Conservation (phyloP, 2,329 filamentous ascomycete species). For the Shiraia bambusicola region DNA sequence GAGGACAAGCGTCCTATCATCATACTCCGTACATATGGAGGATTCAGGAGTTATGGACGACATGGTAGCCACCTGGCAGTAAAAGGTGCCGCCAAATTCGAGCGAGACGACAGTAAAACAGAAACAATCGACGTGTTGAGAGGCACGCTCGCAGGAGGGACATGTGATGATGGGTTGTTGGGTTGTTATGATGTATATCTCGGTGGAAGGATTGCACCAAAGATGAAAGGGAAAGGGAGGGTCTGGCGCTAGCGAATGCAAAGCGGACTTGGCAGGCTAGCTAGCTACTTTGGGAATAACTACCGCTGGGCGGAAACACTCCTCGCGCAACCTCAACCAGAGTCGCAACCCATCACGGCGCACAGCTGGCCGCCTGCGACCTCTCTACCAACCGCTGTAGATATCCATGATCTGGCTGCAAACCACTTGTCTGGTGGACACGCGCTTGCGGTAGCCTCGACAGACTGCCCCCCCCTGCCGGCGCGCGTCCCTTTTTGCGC, state of each 20-base stretch:
- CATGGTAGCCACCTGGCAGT: too few species aligned
- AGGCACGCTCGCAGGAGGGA: too few species aligned
- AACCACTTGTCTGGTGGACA: slow-evolving; percentile 24
- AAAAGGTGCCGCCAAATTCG: too few species aligned
- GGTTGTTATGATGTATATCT: too few species aligned
- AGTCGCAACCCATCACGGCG: slow-evolving; percentile 18
- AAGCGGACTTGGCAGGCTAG: slow-evolving; percentile 13
- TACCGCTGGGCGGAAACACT: not conserved
- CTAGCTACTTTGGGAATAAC: slow-evolving; percentile 9
- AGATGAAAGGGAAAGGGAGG: slow-evolving; percentile 2
- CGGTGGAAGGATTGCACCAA: too few species aligned
- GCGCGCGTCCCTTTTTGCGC: slow-evolving; percentile 34
- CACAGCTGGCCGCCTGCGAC: slow-evolving; percentile 21
- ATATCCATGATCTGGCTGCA: slow-evolving; percentile 27
- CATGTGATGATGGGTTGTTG: too few species aligned
- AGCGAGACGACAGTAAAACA: too few species aligned
- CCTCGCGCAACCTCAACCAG: slow-evolving; percentile 16
- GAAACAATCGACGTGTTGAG: too few species aligned
- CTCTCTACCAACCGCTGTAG: slow-evolving; percentile 13
- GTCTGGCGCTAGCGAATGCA: slow-evolving; percentile 4
- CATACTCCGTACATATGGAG: too few species aligned
- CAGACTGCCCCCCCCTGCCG: slow-evolving; percentile 20
- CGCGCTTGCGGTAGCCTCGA: slow-evolving; percentile 30
- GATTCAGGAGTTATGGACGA: too few species aligned
- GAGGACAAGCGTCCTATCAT: too few species aligned